Evolutionary conservation across 768 basidiomycete species (phyloP).

Genomic region (Suillus subaureus): DNA sequence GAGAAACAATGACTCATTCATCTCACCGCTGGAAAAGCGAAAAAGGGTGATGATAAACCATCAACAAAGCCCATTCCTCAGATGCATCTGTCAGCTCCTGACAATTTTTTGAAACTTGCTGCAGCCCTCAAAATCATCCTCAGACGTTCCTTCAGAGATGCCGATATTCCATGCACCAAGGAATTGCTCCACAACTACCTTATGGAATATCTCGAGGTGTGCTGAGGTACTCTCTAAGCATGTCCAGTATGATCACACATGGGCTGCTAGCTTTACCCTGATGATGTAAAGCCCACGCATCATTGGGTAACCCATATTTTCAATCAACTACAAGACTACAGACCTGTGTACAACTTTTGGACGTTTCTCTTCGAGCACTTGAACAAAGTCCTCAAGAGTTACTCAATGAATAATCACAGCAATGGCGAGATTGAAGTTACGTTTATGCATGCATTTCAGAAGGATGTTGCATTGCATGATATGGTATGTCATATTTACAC

Average conservation of each 20-base stretch:
- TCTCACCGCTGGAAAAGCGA: not conserved
- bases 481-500: constrained; percentile 16
- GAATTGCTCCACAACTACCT: not conserved
- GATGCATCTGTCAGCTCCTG: not conserved
- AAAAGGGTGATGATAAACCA: not conserved
- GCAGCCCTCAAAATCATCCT: not conserved
- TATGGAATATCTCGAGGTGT: not conserved
- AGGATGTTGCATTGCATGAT: constrained; percentile 13
- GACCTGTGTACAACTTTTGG: constrained; percentile 36
- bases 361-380: constrained; percentile 33
- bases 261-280: not conserved
- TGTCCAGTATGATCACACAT: not conserved
- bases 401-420: no score
- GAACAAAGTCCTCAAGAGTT: constrained; percentile 34
- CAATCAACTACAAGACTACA: constrained; percentile 25
- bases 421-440: constrained; percentile 32
- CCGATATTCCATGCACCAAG: not conserved
- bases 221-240: not conserved
- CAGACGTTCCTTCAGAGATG: not conserved
- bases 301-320: not conserved
- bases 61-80: not conserved
- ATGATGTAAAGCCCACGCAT: not conserved
- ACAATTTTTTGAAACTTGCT: not conserved
- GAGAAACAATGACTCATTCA: not conserved
- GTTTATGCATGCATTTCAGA: constrained; percentile 26